Percentiles rank a stretch among this genome's conserved stretches.
phyloP scores from a whole-genome alignment of 2,329 filamentous ascomycete species.

The Lecanosticta acicola region DNA sequence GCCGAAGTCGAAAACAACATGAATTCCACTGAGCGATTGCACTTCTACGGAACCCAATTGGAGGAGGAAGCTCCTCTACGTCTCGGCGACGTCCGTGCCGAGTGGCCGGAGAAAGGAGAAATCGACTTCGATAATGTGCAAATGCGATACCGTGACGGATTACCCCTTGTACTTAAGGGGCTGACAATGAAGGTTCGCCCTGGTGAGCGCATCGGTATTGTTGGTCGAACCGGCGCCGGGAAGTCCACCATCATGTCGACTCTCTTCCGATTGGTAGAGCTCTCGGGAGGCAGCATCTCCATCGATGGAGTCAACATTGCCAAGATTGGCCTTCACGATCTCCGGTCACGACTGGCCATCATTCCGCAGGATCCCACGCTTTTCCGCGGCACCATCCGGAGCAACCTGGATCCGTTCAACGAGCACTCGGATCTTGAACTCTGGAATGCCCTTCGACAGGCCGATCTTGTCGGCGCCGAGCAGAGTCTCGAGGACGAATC shows the following conservation, averaged over 20 bases:
- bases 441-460: slow-evolving; percentile 71
- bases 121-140: slow-evolving; percentile 47
- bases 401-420: slow-evolving; percentile 74
- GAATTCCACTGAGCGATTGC: slow-evolving; percentile 89
- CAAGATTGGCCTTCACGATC: slow-evolving; percentile 66
- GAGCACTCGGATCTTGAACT: slow-evolving; percentile 73
- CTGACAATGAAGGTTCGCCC: slow-evolving; percentile 62
- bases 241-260: slow-evolving; percentile 81
- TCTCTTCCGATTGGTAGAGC: slow-evolving; percentile 63
- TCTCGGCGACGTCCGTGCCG: slow-evolving; percentile 61
- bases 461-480: slow-evolving; percentile 60
- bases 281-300: slow-evolving; percentile 43
- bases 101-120: slow-evolving; percentile 83
- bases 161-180: slow-evolving; percentile 46
- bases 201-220: slow-evolving; percentile 74
- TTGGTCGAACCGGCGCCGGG: slow-evolving; percentile 75
- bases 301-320: slow-evolving; percentile 56
- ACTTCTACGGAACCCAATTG: slow-evolving; percentile 80
- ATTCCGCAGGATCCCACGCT: slow-evolving; percentile 81
- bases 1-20: slow-evolving; percentile 97
- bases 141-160: slow-evolving; percentile 48
- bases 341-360: slow-evolving; percentile 67
- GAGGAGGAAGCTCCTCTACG: slow-evolving; percentile 86
- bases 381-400: slow-evolving; percentile 73
- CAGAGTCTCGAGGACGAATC: slow-evolving; percentile 40